A percentile compares a stretch with the other conserved stretches of the same genome.
phyloP scores from a whole-genome alignment of 2,329 filamentous ascomycete species.

The Pseudopithomyces maydicus region DNA sequence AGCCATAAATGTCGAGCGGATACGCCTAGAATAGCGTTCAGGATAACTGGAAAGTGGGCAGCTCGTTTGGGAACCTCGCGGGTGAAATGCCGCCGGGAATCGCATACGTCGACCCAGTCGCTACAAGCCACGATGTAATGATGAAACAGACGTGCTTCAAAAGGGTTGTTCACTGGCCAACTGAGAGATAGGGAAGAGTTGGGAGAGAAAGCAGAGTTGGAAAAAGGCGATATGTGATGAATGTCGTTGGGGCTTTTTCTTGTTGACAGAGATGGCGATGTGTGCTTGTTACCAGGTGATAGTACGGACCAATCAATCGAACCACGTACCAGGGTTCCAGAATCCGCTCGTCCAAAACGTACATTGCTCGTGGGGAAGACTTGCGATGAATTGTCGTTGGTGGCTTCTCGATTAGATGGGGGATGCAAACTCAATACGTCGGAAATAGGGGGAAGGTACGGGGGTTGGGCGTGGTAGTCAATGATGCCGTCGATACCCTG shows the following conservation, averaged over 20 bases:
- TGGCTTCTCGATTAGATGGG: not conserved
- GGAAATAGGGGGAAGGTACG: conserved; percentile 20
- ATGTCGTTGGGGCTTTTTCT: conserved; percentile 7
- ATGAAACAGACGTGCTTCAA: conserved; percentile 33
- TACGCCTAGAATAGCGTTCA: conserved; percentile 54
- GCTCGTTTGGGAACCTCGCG: conserved; percentile 55
- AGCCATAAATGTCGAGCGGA: conserved; percentile 53
- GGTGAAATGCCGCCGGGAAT: conserved; percentile 44
- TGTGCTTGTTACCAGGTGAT: conserved; percentile 1
- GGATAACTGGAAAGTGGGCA: conserved; percentile 52
- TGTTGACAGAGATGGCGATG: conserved; percentile 3
- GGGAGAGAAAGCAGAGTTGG: conserved; percentile 30
- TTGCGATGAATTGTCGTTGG: not conserved
- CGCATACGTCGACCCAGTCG: conserved; percentile 35
- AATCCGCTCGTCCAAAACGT: not conserved
- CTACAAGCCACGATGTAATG: conserved; percentile 38
- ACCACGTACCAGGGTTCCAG: not conserved
- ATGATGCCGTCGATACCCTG: conserved; percentile 12
- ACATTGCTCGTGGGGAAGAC: not conserved
- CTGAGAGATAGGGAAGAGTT: conserved; percentile 21
- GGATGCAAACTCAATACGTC: conserved; percentile 15
- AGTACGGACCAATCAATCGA: conserved; percentile 5
- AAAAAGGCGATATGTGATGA: conserved; percentile 24
- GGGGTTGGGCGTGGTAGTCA: conserved; percentile 15
- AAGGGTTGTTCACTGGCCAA: conserved; percentile 31